Base-by-base conservation (phyloP, 345 rosid species). In the Erucastrum elatum region DNA sequence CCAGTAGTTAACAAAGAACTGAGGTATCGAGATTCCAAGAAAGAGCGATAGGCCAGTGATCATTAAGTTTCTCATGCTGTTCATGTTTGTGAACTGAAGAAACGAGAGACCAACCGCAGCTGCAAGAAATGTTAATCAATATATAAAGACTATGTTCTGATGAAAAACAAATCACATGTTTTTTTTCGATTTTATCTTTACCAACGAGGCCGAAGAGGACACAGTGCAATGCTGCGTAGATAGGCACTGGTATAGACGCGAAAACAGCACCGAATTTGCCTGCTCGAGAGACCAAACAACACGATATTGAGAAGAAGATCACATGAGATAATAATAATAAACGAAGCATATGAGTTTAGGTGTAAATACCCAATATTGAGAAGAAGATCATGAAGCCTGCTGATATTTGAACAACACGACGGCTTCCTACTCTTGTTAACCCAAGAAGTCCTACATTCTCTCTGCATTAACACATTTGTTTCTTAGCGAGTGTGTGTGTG, bases 81-180 rank as follows among this genome's bases (percentile, higher is more conserved):
- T 95, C 97, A 93, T 91, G 89, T 95, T 95, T 72, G 98, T 93
- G 90, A 95, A 95, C 84, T 93, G 99, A 72, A 95, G 92, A 80
- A 93, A 93, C 31, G 99, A 95, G 69, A 93, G 61, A 65, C 98
- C 99, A 62, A 91, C 94, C 6, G 99, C 90, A 81, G 92, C 98
- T 93, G 87, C 58, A 41, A 77, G 31, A 35, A 8, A 37, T 35
- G 39, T 37, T 29, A 58, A 13, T n/a, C 27, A 46, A 34, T 11
- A 41, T 21, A 21, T 7, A 53, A 58, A 27, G 6, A 58, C 37
- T 56, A 56, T 56, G 61, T 56, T 55, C 16, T 56, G 26, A 58
- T 37, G 26, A 31, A 3, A 0, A 15, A 31, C 17, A 15, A 8
- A 12, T 46, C 55, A 46, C 16, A 55, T 56, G 61, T 56, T 56